A percentile compares a stretch with the other conserved stretches of the same genome.
Conservation (phyloP, 2,329 filamentous ascomycete genomes). For the Cladosporium austrohemisphaericum region DNA sequence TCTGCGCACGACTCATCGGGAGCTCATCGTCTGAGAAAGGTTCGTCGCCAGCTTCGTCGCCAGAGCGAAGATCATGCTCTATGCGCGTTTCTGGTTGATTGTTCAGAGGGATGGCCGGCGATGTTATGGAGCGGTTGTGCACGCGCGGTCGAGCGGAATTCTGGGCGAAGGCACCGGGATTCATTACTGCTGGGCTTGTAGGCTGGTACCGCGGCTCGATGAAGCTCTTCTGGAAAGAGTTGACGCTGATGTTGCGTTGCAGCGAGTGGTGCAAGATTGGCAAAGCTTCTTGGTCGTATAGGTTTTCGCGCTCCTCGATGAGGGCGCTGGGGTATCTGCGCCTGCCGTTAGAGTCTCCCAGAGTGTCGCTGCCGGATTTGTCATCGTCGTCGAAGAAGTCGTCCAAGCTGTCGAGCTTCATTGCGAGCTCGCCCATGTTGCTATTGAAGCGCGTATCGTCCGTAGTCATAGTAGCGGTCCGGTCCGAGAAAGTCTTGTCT, state of each 20-base stretch:
- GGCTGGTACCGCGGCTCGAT: conserved; percentile 62
- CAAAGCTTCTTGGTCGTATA: conserved; percentile 90
- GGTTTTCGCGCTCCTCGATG: conserved; percentile 65
- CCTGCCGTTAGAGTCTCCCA: conserved; percentile 17
- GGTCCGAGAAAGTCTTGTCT: conserved; percentile 54
- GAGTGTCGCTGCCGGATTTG: conserved; percentile 20
- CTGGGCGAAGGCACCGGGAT: conserved; percentile 54
- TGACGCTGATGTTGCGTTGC: conserved; percentile 64
- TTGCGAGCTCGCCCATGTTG: conserved; percentile 77
- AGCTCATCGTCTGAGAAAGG: conserved; percentile 69
- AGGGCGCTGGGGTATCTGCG: conserved; percentile 22
- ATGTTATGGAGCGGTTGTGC: conserved; percentile 80
- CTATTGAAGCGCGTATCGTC: conserved; percentile 68
- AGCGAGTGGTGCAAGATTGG: conserved; percentile 84
- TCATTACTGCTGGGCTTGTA: conserved; percentile 44
- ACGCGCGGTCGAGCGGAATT: conserved; percentile 54
- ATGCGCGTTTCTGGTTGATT: conserved; percentile 37
- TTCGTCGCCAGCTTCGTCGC: conserved; percentile 66
- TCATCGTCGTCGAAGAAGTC: conserved; percentile 54
- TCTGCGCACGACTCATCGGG: conserved; percentile 44
- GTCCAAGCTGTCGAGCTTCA: conserved; percentile 52
- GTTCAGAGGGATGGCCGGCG: conserved; percentile 54
- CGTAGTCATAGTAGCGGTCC: conserved; percentile 89
- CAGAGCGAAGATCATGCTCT: conserved; percentile 62
- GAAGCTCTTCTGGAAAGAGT: conserved; percentile 84